Evolutionary conservation across 2,329 filamentous ascomycete genomes (phyloP), one percentile per base, ranked within the genome.

Genomic region (Ophiostoma sp.): DNA sequence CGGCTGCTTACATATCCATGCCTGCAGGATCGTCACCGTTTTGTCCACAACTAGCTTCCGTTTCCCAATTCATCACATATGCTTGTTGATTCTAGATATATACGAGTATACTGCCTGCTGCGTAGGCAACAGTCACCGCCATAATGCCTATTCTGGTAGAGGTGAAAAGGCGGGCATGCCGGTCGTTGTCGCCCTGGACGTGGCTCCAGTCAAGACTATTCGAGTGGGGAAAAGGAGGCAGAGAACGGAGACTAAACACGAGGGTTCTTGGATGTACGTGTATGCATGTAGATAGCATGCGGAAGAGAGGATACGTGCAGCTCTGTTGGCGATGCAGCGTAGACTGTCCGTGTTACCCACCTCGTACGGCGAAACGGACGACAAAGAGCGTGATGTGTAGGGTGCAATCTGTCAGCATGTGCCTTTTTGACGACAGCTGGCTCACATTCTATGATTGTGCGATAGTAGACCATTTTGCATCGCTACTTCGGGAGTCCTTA

Each of bases 201-300:
- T 69, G 68, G 68, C 68, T 69, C 68, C 68, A 69, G 66, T 68
- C 67, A 64, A 4, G 47, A n/a, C 66, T 1, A 40, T 11, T 11
- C 44, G 42, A 64, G 66, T 64, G 58, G 66, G 44, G 58, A 63
- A 42, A 60, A 12, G 8, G 49, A n/a, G 45, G 11, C 12, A 42
- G 16, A 18, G 18, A 55, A 62, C 58, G 55, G 36, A 60, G 55
- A 16, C 7, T 5, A 60, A 38, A 3, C 27, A 18, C 27, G 55
- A 60, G 11, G 12, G 9, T 14, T 49, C 45, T n/a, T 49, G 45
- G 1, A 14, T 60, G 55, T 12, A 27, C 49, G 8, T 38, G 27
- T 6, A 58, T 58, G 55, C 55, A 12, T 12, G 42, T 12, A 7
- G 42, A 44, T 44, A 12, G 42, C 42, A 44, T 60, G 55, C 55